Conservation (phyloP, 2,329 filamentous ascomycete genomes). For the Furcasterigmium furcatum region DNA sequence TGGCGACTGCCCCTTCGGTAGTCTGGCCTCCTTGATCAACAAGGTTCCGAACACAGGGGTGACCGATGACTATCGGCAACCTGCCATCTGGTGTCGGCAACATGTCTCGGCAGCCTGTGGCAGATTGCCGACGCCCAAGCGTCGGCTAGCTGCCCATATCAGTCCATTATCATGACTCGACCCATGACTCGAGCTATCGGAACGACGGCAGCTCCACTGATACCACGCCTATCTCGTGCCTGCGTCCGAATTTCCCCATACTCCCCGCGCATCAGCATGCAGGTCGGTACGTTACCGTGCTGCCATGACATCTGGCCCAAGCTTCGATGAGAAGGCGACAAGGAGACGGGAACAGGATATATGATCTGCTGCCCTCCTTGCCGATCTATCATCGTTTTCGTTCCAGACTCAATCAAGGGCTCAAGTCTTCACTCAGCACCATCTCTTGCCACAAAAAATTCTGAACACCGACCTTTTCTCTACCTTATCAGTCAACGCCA, state of each 20-base stretch:
- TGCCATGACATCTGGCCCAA: background rate
- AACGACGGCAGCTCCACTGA: constrained; percentile 5
- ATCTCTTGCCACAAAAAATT: too few species aligned
- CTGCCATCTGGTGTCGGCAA: constrained; percentile 1
- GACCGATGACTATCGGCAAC: background rate
- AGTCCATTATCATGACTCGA: background rate
- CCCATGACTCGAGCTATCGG: constrained; percentile 4
- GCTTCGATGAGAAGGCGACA: background rate
- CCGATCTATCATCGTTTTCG: background rate
- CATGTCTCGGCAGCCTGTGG: background rate
- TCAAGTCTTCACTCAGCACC: too few species aligned
- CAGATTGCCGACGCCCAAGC: constrained; percentile 5
- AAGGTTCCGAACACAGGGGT: background rate
- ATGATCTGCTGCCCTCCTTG: too few species aligned
- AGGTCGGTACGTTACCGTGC: background rate
- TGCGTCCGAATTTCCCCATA: background rate
- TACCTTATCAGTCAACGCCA: too few species aligned
- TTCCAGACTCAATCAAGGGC: too few species aligned
- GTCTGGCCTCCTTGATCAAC: background rate
- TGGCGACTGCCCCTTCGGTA: background rate
- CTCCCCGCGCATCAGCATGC: background rate
- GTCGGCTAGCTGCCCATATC: constrained; percentile 6
- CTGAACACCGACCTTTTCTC: too few species aligned
- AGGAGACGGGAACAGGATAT: background rate
- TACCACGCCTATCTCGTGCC: constrained; percentile 7